Evolutionary conservation across 345 rosid species (phyloP), one percentile per base, ranked within the genome.

Genomic region (Toxicodendron radicans): DNA sequence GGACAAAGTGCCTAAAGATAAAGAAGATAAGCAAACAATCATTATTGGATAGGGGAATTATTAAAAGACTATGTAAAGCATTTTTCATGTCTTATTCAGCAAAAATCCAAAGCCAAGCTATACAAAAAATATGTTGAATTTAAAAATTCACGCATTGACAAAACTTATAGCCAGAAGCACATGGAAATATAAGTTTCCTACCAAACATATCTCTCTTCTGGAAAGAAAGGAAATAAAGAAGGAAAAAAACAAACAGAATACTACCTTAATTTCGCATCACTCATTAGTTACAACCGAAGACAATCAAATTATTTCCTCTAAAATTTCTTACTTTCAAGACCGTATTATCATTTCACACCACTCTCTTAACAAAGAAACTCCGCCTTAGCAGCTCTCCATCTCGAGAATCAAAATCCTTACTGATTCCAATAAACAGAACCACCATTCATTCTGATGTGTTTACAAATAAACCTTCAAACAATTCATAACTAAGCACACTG

Each of bases 1-100:
- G 95, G 45, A 95, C 99, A 62, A 91, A 92, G 74, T 95, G 97
- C 89, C 97, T 91, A 70, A 67, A 60, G 56, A 68, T 41, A 30
- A 79, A 77, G 52, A 53, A 75, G 66, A 41, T 2, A 54, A 45
- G 60, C 38, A 20, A 69, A 20, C 20, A 45, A 38, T 1, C 69
- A 68, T 46, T 18, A 11, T 18, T 13, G 3, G 30, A 45, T 2
- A 49, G 27, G 18, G 9, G 58, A 41, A 23, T 49, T 16, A 10
- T 49, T 27, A 66, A 17, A 18, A 27, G 21, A 67, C 2, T 17
- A 66, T 6, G 45, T 2, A 59, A 48, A 69, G 11, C 41, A 30
- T 38, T 30, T 46, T 17, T 33, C 1, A 23, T 11, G 51, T 27
- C 10, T 45, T 64, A 23, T 21, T 51, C 41, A 38, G 64, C 3